These are phyloP conservation scores for Aspergillus leporis DNA, from an alignment of 495 filamentous ascomycete species.

Conservation along the genomic window DNA sequence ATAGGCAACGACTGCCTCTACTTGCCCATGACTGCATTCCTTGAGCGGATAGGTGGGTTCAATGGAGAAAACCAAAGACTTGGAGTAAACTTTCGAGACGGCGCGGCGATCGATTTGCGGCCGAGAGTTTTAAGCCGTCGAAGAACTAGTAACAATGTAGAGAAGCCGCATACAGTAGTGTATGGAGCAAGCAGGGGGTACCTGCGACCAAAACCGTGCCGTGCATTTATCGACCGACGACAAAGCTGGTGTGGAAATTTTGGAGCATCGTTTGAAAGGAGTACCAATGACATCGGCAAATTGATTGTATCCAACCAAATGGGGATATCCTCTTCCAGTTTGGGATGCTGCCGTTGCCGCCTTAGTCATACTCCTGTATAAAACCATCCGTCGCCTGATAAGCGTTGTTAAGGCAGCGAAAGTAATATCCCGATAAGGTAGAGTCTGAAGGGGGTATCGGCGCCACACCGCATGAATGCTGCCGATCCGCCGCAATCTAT, in stretches of 20 bases:
- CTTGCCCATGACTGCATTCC: constrained; percentile 43
- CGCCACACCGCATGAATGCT: constrained; percentile 12
- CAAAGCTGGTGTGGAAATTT: neutral
- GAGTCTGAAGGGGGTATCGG: neutral
- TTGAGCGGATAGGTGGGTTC: neutral
- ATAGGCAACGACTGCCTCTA: constrained; percentile 37
- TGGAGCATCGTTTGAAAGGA: neutral
- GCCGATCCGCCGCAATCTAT: constrained; percentile 11
- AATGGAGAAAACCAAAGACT: neutral
- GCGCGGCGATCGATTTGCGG: neutral
- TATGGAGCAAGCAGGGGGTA: neutral
- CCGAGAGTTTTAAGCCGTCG: neutral
- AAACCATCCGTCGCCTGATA: neutral
- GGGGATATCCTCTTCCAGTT: neutral
- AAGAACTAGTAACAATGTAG: neutral
- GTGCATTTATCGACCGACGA: neutral
- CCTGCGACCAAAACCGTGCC: neutral
- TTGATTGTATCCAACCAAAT: neutral
- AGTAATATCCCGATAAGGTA: neutral
- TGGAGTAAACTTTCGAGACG: neutral
- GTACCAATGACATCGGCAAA: neutral
- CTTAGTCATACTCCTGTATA: neutral
- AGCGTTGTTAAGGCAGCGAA: neutral
- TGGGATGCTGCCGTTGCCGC: neutral
- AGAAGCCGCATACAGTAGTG: neutral